These are phyloP conservation scores for Aspergillus avenaceus DNA, from an alignment of 495 filamentous ascomycete genomes.

Conservation along the genomic window DNA sequence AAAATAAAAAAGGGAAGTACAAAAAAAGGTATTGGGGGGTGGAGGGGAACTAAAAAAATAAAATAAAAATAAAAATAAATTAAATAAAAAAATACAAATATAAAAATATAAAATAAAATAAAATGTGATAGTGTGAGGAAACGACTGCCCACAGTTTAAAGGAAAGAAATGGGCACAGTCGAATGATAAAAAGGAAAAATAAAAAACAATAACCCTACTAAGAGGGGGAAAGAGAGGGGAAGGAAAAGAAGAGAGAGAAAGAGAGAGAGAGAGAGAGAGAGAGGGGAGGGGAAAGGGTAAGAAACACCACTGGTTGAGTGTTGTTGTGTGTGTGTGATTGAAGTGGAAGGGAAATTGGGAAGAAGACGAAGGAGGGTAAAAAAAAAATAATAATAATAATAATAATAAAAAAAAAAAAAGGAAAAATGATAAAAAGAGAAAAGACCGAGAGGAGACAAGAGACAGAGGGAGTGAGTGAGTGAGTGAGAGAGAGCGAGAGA, in stretches of 20 bases:
- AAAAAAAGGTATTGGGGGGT: no score
- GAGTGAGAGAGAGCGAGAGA: constrained; percentile 28
- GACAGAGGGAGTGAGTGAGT: constrained; percentile 17
- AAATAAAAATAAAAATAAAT: constrained; percentile 17
- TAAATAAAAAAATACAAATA: constrained; percentile 13
- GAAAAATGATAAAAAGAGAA: no score
- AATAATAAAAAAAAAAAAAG: no score
- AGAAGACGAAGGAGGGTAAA: constrained; percentile 7
- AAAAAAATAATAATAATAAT: no score
- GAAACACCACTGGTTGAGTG: background rate
- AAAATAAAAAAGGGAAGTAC: constrained; percentile 13
- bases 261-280: constrained; percentile 12
- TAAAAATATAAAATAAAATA: no score
- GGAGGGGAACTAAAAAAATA: no score
- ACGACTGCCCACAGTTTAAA: constrained; percentile 24
- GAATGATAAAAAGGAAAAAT: constrained; percentile 13
- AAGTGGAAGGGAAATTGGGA: constrained; percentile 11
- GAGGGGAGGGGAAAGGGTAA: constrained; percentile 12
- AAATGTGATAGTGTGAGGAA: no score
- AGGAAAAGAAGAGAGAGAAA: constrained; percentile 5
- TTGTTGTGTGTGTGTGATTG: background rate
- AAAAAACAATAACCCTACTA: constrained; percentile 13
- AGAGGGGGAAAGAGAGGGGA: constrained; percentile 20
- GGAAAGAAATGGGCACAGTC: constrained; percentile 20
- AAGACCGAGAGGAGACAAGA: no score